Conservation (phyloP, 2,329 filamentous ascomycete genomes). For the Ceratocystiopsis brevicomis region DNA sequence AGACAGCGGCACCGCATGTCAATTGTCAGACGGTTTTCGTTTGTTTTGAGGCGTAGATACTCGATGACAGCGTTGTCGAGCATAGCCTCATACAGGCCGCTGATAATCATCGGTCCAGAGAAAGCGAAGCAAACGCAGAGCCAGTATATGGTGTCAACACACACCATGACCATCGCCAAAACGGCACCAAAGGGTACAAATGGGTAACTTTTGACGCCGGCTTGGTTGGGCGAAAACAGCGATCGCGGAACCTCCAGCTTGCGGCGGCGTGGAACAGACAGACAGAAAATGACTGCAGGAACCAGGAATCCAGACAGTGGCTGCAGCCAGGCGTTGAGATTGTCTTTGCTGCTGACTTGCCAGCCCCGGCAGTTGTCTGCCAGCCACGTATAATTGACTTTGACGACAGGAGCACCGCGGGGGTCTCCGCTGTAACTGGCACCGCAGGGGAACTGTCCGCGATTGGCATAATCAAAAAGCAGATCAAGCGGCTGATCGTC, state of each 20-base stretch:
- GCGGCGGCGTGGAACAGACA: slow-evolving; percentile 12
- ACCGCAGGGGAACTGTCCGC: slow-evolving; percentile 12
- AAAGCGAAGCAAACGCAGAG: slow-evolving; percentile 13
- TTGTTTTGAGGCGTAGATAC: slow-evolving; percentile 9
- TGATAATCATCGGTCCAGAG: slow-evolving; percentile 15
- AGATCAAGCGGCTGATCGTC: slow-evolving; percentile 2
- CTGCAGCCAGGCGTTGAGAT: slow-evolving; percentile 12
- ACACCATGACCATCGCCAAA: slow-evolving; percentile 9
- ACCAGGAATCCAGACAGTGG: slow-evolving; percentile 13
- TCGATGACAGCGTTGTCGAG: slow-evolving; percentile 12
- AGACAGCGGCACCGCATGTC: slow-evolving; percentile 12
- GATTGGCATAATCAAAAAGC: slow-evolving; percentile 2
- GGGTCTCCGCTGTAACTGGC: slow-evolving; percentile 8
- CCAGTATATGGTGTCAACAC: slow-evolving; percentile 13
- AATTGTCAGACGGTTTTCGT: slow-evolving; percentile 9
- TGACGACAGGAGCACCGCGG: slow-evolving; percentile 9
- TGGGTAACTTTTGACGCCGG: slow-evolving; percentile 6
- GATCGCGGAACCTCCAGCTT: slow-evolving; percentile 9
- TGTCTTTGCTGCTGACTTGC: slow-evolving; percentile 8
- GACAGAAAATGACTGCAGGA: slow-evolving; percentile 13
- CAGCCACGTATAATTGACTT: slow-evolving; percentile 9
- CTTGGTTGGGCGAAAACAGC: slow-evolving; percentile 9
- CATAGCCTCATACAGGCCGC: slow-evolving; percentile 14
- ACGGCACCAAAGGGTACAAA: slow-evolving; percentile 5
- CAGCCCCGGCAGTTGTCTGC: slow-evolving; percentile 11